Evolutionary conservation across 345 rosid genomes (phyloP), one percentile per base, ranked within the genome.

Genomic region (Pugionium cornutum): DNA sequence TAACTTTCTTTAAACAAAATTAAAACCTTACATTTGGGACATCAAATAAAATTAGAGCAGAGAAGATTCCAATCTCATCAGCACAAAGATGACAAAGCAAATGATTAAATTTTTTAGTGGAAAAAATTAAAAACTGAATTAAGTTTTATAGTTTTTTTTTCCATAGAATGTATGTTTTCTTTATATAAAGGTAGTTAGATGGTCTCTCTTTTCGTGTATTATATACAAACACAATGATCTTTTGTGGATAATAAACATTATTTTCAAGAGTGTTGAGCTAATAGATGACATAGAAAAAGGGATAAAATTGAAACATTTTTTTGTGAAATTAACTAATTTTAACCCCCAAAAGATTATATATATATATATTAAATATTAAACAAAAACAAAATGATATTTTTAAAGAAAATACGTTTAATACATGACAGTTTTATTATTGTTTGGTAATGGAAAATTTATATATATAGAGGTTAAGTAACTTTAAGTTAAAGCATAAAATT

Each of bases 401-500:
- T 18, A 18, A 18, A n/a, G n/a, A n/a, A n/a, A n/a, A 61, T 29
- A 53, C n/a, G 62, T 61, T 9, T 52, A 54, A 52, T 60, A 42
- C 50, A 28, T 58, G 5, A 31, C 50, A 39, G 58, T 57, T 31
- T 52, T 52, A 46, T 26, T 42, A 6, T 56, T 28, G 69, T 64
- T 64, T 47, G 69, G 58, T 70, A 56, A 63, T 47, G 45, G 9
- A 64, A 64, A 26, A 62, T 37, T 33, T 48, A 56, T 53, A 31
- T 69, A 28, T 29, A 33, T 31, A 31, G 46, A 64, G 58, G 45
- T 26, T 63, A 48, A 54, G 70, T 72, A 72, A 28, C 76, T 72
- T 72, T 71, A 37, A 56, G n/a, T 43, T 10, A 7, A 62, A 62
- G 48, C 34, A 52, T 9, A 36, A 4, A 3, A 62, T 29, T 41